Evolutionary conservation across 371 early-diverging fungal species (phyloP).

Genomic region (Apophysomyces ossiformis): DNA sequence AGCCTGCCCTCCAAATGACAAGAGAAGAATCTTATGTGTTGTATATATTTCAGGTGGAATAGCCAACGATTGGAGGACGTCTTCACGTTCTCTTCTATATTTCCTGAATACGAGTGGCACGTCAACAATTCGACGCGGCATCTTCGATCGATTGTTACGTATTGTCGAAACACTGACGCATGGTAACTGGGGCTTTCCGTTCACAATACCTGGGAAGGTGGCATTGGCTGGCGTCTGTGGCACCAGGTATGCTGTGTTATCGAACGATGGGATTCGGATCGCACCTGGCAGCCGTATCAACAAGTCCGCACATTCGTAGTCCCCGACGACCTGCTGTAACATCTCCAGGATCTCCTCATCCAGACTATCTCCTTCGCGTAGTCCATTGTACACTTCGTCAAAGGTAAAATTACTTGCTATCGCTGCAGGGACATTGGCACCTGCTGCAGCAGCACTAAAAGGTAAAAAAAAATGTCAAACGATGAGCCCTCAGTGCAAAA

Average conservation of each 20-base stretch:
- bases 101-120: slow-evolving; percentile 69
- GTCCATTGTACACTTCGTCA: slow-evolving; percentile 71
- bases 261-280: slow-evolving; percentile 71
- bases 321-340: slow-evolving; percentile 51
- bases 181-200: slow-evolving; percentile 47
- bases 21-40: slow-evolving; percentile 64
- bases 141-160: background rate
- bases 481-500: background rate
- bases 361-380: slow-evolving; percentile 60
- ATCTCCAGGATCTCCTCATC: slow-evolving; percentile 55
- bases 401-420: slow-evolving; percentile 82
- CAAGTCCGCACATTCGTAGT: slow-evolving; percentile 65
- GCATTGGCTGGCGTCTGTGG: slow-evolving; percentile 39
- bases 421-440: slow-evolving; percentile 65
- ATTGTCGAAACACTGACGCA: slow-evolving; percentile 41
- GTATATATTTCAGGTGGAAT: slow-evolving; percentile 62
- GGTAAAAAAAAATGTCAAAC: background rate
- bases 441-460: slow-evolving; percentile 61
- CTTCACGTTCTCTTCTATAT: slow-evolving; percentile 49
- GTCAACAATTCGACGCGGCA: slow-evolving; percentile 55
- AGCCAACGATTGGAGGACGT: slow-evolving; percentile 57
- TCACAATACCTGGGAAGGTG: slow-evolving; percentile 34
- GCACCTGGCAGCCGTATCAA: slow-evolving; percentile 74
- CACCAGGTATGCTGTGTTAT: slow-evolving; percentile 41
- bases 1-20: slow-evolving; percentile 81